A percentile compares a stretch with the other conserved stretches of the same genome.
Conservation (phyloP, 257 asterid species). For the Nicotiana obtusifolia region DNA sequence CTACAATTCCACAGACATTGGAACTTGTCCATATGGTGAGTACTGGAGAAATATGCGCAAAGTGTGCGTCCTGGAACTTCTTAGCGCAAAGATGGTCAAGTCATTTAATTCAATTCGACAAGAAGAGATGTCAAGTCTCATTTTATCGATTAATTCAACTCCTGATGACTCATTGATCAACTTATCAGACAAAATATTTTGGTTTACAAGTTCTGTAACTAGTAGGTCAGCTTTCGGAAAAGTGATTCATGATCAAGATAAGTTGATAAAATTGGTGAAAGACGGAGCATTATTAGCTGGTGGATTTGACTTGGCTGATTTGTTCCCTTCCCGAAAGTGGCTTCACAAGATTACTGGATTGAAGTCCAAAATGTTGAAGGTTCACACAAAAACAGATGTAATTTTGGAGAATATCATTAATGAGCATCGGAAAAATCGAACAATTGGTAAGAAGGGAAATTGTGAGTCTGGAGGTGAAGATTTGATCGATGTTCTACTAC, state of each 20-base stretch:
- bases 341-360: background rate
- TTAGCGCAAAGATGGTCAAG: background rate
- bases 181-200: background rate
- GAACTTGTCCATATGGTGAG: background rate
- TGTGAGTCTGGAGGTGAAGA: background rate
- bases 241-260: background rate
- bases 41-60: constrained; percentile 10
- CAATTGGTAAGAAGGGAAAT: background rate
- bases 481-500: background rate
- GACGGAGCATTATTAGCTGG: background rate
- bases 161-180: background rate
- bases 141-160: background rate
- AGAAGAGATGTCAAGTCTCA: background rate
- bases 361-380: background rate
- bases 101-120: background rate
- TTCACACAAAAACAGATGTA: background rate
- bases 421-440: background rate
- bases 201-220: too few species aligned
- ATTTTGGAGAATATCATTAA: background rate
- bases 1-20: background rate
- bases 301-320: background rate
- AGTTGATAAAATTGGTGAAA: background rate
- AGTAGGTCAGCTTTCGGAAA: background rate
- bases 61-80: background rate
- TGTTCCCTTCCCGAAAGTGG: constrained; percentile 6